phyloP scores from a whole-genome alignment of 1,284 basidiomycete genomes.

The Ustilago shanxiensis region DNA sequence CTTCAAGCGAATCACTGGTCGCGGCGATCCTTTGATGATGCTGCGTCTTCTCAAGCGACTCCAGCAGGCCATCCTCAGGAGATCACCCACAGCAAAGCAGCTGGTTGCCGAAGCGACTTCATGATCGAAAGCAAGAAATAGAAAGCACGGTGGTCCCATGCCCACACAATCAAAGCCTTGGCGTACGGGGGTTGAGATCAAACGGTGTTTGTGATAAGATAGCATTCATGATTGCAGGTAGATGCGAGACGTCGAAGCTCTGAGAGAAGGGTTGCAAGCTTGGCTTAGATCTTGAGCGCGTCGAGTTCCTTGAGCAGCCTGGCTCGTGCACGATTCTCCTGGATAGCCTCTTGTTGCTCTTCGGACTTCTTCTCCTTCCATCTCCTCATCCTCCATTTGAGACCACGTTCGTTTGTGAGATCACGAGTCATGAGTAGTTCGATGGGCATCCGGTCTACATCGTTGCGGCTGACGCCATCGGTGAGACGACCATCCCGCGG shows the following conservation, averaged over 20 bases:
- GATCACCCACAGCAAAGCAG: slow-evolving; percentile 36
- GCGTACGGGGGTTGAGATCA: not conserved
- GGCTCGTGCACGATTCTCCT: slow-evolving; percentile 14
- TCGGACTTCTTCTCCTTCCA: slow-evolving; percentile 53
- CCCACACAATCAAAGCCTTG: not conserved
- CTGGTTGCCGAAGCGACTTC: slow-evolving; percentile 24
- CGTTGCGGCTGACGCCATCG: slow-evolving; percentile 39
- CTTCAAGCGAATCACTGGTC: slow-evolving; percentile 55
- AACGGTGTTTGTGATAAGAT: slow-evolving; percentile 3
- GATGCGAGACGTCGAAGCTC: too few species aligned
- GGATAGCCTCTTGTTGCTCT: slow-evolving; percentile 28
- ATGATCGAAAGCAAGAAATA: slow-evolving; percentile 5
- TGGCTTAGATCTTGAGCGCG: slow-evolving; percentile 49
- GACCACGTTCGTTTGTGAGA: slow-evolving; percentile 61
- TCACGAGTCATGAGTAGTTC: slow-evolving; percentile 67
- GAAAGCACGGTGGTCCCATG: not conserved
- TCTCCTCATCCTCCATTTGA: slow-evolving; percentile 65
- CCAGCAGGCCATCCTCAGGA: slow-evolving; percentile 35
- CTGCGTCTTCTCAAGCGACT: slow-evolving; percentile 40
- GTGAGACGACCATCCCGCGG: slow-evolving; percentile 43
- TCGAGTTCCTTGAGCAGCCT: slow-evolving; percentile 60
- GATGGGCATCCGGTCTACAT: slow-evolving; percentile 67
- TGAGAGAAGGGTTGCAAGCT: not conserved
- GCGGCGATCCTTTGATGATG: slow-evolving; percentile 62
- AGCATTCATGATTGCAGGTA: slow-evolving; percentile 23